Evolutionary conservation across 208 protist genomes (phyloP).

Genomic region (Hexamita inflata): DNA sequence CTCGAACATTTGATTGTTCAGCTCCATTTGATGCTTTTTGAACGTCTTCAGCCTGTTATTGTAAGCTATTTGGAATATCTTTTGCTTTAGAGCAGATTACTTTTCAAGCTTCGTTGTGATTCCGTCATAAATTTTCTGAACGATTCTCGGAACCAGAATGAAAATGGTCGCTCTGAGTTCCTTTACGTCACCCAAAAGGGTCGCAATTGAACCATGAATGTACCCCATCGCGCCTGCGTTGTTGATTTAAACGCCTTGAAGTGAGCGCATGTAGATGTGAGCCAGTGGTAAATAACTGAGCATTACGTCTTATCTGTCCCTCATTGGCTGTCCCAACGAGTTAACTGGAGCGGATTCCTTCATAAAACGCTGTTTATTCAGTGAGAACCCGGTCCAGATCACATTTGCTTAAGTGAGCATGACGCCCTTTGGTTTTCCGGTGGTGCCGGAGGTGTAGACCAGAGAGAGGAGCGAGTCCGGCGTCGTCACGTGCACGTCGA

Average conservation of each 20-base stretch:
- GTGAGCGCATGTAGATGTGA: conserved; percentile 26
- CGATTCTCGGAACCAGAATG: conserved; percentile 22
- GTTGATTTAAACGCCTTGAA: neutral
- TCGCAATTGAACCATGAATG: neutral
- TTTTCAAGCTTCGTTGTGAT: conserved; percentile 7
- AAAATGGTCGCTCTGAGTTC: conserved; percentile 24
- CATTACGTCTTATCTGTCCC: neutral
- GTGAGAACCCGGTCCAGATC: neutral
- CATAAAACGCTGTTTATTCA: too few relatives aligned
- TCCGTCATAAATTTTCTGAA: conserved; percentile 22
- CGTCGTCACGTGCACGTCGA: neutral
- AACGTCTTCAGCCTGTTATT: neutral
- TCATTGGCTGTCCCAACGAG: too few relatives aligned
- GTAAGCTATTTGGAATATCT: neutral
- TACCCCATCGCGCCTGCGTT: neutral
- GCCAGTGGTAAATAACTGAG: conserved; percentile 22
- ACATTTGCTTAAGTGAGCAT: conserved; percentile 20
- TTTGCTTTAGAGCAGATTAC: neutral
- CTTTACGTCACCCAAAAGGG: conserved; percentile 21
- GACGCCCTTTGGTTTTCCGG: conserved; percentile 30
- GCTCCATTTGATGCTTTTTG: neutral
- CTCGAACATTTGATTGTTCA: neutral
- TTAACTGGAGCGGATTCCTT: too few relatives aligned
- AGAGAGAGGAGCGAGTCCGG: conserved; percentile 23
- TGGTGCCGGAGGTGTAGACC: conserved; percentile 35